A percentile compares a stretch with the other conserved stretches of the same genome.
Evolutionary conservation across 148 eudicot genomes (phyloP).

Genomic region (Diospyros kaki): DNA sequence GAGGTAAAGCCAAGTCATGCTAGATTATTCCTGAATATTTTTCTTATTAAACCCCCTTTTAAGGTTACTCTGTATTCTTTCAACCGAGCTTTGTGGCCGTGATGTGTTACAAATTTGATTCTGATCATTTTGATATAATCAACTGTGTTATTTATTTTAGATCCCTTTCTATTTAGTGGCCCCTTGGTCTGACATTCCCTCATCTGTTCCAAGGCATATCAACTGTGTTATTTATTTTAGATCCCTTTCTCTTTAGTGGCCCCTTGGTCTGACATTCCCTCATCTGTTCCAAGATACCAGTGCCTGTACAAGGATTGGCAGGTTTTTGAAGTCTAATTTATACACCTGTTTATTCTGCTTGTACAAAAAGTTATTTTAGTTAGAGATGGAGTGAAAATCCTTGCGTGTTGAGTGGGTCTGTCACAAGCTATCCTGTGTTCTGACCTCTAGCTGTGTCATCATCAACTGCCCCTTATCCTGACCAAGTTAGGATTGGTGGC

Average conservation of each 20-base stretch:
- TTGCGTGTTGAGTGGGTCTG: neutral
- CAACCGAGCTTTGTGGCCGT: neutral
- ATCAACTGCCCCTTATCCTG: no score
- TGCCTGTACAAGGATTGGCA: neutral
- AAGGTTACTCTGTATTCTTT: neutral
- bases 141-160: neutral
- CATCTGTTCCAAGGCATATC: neutral
- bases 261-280: neutral
- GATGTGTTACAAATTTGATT: neutral
- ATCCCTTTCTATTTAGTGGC: neutral
- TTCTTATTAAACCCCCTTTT: neutral
- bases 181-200: neutral
- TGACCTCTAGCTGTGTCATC: neutral
- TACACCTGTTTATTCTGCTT: neutral
- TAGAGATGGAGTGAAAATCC: neutral
- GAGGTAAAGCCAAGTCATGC: constrained; percentile 2
- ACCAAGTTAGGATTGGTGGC: no score
- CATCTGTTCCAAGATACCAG: neutral
- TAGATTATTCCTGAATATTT: neutral
- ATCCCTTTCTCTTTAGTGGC: neutral
- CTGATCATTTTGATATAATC: neutral
- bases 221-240: neutral
- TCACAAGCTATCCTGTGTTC: neutral
- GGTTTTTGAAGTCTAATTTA: neutral
- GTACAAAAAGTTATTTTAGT: neutral